Base-by-base conservation (phyloP, 2,329 filamentous ascomycete species). In the Xylaria sp. region DNA sequence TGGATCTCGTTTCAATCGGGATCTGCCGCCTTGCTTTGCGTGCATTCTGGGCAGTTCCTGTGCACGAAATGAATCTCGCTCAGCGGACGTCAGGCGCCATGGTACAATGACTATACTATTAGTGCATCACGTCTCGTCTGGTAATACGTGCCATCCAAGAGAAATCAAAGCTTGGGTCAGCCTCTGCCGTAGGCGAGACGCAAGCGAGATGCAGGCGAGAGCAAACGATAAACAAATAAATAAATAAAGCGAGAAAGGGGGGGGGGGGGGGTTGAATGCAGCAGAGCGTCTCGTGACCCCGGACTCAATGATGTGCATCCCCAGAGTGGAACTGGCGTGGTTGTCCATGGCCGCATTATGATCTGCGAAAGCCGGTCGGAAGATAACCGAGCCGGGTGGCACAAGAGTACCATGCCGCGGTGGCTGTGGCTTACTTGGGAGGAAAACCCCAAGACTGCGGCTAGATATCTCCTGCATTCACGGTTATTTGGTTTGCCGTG, bases 401-500 rank as follows among this genome's bases (percentile, higher is more conserved):
- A 23, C 54, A 54, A 33, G 40, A 47, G 41, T 3, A 43, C 17
- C 11, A 52, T 51, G 6, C 29, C 25, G 19, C 15, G 3, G 54
- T 59, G 48, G 55, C 35, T 54, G 40, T 62, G 59, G 59, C 54
- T 54, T 27, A 47, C 40, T n/a, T n/a, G n/a, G n/a, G n/a, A 53
- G 53, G 58, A 44, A 37, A 47, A 23, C 3, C 48, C 54, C 31
- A 51, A 40, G 47, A 25, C 31, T 41, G 31, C 4, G 15, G 21
- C 48, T 23, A 29, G 33, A 49, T 35, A 23, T 48, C 17, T 21
- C 59, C 29, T 62, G 49, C 49, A 51, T 62, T 46, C 48, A 35
- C 55, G 60, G 55, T 55, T 51, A 41, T 55, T 41, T 62, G 55
- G 55, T 52, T 23, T 62, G 40, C 51, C 52, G 60, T 52, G 55